Evolutionary conservation across 495 filamentous ascomycete genomes (phyloP).

Genomic region (Penicillium cosmopolitanum): DNA sequence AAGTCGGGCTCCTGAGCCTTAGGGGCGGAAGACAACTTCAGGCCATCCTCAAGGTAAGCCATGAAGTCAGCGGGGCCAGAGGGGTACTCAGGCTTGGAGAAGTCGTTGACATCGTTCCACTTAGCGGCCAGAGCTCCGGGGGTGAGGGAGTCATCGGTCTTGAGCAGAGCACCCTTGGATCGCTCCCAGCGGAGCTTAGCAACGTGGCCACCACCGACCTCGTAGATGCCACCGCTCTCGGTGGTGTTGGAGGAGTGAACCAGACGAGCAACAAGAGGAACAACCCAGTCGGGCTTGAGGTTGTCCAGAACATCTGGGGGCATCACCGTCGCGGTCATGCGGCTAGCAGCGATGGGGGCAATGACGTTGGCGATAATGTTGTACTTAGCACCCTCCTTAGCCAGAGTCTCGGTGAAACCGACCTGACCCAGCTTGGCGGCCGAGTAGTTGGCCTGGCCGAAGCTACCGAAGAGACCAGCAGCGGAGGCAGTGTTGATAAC

Average conservation of each 20-base stretch:
- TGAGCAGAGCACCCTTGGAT: slow-evolving; percentile 85
- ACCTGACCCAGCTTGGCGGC: slow-evolving; percentile 96
- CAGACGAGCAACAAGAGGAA: slow-evolving; percentile 88
- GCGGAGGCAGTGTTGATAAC: slow-evolving; percentile 96
- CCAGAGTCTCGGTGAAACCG: slow-evolving; percentile 96
- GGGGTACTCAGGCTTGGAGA: slow-evolving; percentile 82
- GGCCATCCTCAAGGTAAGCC: slow-evolving; percentile 80
- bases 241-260: slow-evolving; percentile 84
- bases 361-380: slow-evolving; percentile 97
- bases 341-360: slow-evolving; percentile 92
- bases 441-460: slow-evolving; percentile 97
- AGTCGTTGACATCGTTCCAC: slow-evolving; percentile 88
- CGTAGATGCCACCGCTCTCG: slow-evolving; percentile 89
- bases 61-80: slow-evolving; percentile 89
- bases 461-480: slow-evolving; percentile 93
- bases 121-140: slow-evolving; percentile 84
- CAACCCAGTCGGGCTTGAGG: slow-evolving; percentile 94
- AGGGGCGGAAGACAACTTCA: slow-evolving; percentile 74
- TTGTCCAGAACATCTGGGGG: slow-evolving; percentile 87
- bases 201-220: slow-evolving; percentile 90
- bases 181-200: slow-evolving; percentile 97
- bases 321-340: slow-evolving; percentile 99
- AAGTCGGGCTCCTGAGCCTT: slow-evolving; percentile 81
- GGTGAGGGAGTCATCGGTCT: slow-evolving; percentile 86
- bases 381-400: slow-evolving; percentile 97